Evolutionary conservation across 352 stramenopile genomes (phyloP), one percentile per base, ranked within the genome.

Genomic region (Pythium vanterpoolii): DNA sequence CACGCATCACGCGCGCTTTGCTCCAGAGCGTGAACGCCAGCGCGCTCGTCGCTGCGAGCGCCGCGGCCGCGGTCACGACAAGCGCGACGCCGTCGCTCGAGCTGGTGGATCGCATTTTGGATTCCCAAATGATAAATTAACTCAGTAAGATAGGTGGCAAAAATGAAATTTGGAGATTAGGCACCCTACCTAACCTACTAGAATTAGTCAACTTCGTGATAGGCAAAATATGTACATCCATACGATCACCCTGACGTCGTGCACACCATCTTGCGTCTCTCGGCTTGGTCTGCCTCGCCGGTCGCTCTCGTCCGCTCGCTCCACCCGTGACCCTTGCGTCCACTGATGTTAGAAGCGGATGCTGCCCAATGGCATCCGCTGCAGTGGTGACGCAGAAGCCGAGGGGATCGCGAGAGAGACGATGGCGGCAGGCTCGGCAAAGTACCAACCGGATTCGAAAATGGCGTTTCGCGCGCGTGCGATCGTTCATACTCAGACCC

Each of bases 1-100:
- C 73, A 1, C 44, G 46, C 42, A 69, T 31, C 19, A 62, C 43
- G 33, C 72, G 64, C 33, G 72, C 66, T 36, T 62, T 64, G 14
- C 60, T 57, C 56, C 64, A 73, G 5, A 87, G 65, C 23, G 68
- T 70, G 18, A 68, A 70, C 23, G 64, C 46, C n/a, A 83, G 52
- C 47, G 53, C 64, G 30, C 33, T 7, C 16, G 64, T 61, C 30
- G 57, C 47, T 5, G 33, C 56, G 31, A 71, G 38, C 44, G 58
- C 59, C 8, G 40, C 47, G 7, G 61, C 60, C 60, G 67, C 34
- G 16, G 42, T 31, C 18, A 74, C 56, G 10, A 64, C 64, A 19
- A 71, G 54, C 21, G 68, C 69, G 19, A 64, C 56, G 30, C 57
- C 63, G 26, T 79, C 38, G 23, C 73, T 50, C 34, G 39, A 21